Percentiles rank a stretch among this genome's conserved stretches.
Evolutionary conservation across 371 early-diverging fungal species (phyloP).

Genomic region (Mortierella sp.): DNA sequence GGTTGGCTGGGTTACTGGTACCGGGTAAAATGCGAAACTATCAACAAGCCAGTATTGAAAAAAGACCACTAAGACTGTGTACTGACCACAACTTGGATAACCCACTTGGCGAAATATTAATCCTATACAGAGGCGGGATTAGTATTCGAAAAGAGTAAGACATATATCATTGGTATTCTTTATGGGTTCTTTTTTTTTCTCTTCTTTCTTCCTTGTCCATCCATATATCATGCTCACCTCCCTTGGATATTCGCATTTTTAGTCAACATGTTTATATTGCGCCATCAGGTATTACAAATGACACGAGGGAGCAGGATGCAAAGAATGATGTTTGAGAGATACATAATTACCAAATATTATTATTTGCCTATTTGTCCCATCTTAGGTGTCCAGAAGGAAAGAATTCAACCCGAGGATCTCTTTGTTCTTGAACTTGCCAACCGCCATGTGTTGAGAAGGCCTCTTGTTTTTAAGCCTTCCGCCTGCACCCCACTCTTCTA

Average conservation of each 20-base stretch:
- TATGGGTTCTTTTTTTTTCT: background rate
- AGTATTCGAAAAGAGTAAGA: conserved; percentile 84
- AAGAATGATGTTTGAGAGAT: background rate
- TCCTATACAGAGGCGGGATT: conserved; percentile 80
- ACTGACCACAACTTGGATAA: background rate
- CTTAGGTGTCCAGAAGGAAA: conserved; percentile 94
- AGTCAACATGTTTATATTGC: conserved; percentile 90
- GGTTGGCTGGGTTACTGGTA: conserved; percentile 97
- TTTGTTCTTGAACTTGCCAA: conserved; percentile 83
- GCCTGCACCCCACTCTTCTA: conserved; percentile 97
- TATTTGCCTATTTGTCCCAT: background rate
- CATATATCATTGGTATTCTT: background rate
- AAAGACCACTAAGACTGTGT: background rate
- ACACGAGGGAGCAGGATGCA: too few species aligned
- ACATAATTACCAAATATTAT: background rate
- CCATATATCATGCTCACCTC: background rate
- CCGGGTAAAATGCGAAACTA: conserved; percentile 70
- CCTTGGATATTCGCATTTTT: background rate
- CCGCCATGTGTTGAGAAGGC: conserved; percentile 77
- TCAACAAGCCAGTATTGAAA: background rate
- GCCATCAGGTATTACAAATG: conserved; percentile 72
- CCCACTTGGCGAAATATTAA: background rate
- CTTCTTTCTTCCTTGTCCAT: background rate
- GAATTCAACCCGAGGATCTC: conserved; percentile 87
- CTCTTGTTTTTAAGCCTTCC: conserved; percentile 78